Evolutionary conservation across 140 eudicot species (phyloP).

Genomic region (Erigeron philadelphicus): DNA sequence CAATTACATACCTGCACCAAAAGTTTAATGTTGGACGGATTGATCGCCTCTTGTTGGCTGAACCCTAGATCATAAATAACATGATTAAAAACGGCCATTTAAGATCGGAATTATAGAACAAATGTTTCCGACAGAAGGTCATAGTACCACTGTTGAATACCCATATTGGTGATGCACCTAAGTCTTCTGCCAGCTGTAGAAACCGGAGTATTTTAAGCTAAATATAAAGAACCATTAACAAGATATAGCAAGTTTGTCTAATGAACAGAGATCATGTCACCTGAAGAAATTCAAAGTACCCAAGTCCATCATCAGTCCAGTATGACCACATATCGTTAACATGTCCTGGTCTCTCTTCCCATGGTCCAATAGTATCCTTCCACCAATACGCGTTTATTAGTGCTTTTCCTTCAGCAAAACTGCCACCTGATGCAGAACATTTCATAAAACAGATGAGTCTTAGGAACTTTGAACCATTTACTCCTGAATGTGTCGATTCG

Average conservation of each 20-base stretch:
- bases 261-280: constrained; percentile 30
- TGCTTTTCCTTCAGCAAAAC: constrained; percentile 75
- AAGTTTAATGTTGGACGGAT: constrained; percentile 48
- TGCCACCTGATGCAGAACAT: constrained; percentile 58
- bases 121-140: neutral
- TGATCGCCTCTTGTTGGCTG: constrained; percentile 63
- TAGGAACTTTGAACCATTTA: neutral
- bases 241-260: neutral
- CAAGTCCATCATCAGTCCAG: constrained; percentile 99
- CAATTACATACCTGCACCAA: constrained; percentile 60
- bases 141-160: constrained; percentile 79
- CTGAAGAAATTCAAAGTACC: constrained; percentile 83
- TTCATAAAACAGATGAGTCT: neutral
- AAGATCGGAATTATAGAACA: constrained; percentile 9
- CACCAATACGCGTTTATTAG: constrained; percentile 81
- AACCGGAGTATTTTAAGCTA: constrained; percentile 8
- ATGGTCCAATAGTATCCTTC: constrained; percentile 89
- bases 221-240: constrained; percentile 7
- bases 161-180: constrained; percentile 90
- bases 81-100: neutral
- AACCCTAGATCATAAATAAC: constrained; percentile 39
- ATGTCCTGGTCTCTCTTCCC: constrained; percentile 97
- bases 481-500: neutral
- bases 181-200: constrained; percentile 86
- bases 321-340: constrained; percentile 87